phyloP scores from a whole-genome alignment of 176 grass and related monocot genomes.

The Poa pratensis region DNA sequence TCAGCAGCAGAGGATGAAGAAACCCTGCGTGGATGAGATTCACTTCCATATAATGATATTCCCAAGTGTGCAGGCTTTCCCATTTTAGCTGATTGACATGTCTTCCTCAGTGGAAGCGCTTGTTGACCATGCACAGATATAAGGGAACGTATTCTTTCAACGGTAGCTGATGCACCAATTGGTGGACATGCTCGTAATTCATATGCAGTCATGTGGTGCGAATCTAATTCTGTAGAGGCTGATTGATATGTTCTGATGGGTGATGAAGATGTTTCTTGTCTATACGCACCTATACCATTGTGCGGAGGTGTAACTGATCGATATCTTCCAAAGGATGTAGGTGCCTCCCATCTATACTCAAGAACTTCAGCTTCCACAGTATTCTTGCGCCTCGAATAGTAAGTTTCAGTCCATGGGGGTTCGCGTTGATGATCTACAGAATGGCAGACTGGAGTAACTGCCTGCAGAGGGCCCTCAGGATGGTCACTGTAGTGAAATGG shows the following conservation, averaged over 20 bases:
- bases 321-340: conserved; percentile 42
- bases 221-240: conserved; percentile 22
- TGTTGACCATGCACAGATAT: conserved; percentile 55
- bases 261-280: conserved; percentile 38
- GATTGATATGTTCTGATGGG: conserved; percentile 37
- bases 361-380: conserved; percentile 44
- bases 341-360: conserved; percentile 36
- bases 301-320: conserved; percentile 53
- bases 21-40: conserved; percentile 29
- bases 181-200: conserved; percentile 23
- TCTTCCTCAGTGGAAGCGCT: conserved; percentile 19
- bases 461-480: conserved; percentile 19
- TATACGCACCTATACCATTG: conserved; percentile 27
- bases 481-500: conserved; percentile 38
- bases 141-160: conserved; percentile 53
- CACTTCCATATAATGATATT: conserved; percentile 39
- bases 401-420: conserved; percentile 40
- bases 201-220: conserved; percentile 27
- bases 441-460: conserved; percentile 48
- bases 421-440: conserved; percentile 42
- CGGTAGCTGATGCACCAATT: conserved; percentile 15
- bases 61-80: conserved; percentile 10
- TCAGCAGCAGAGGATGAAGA: conserved; percentile 39
- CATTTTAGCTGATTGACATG: conserved; percentile 42
- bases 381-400: conserved; percentile 37